These are phyloP conservation scores for Hysterangium stoloniferum DNA, from an alignment of 768 basidiomycete species.

Conservation along the genomic window DNA sequence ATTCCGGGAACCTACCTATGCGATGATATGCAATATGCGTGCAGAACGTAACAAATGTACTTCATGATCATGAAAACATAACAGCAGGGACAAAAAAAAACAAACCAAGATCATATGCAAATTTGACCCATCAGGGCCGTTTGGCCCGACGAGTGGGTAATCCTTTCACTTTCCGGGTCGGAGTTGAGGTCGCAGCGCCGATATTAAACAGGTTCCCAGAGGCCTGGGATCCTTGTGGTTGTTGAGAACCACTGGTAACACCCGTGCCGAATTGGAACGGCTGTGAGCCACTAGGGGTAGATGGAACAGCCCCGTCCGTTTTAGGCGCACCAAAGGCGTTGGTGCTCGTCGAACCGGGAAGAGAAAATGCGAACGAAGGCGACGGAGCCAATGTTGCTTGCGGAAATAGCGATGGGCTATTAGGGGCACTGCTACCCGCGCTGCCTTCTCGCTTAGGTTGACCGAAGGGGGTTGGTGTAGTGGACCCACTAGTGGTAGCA, in stretches of 20 bases:
- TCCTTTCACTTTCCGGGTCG: constrained; percentile 7
- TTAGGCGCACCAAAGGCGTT: not conserved
- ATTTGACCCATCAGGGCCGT: constrained; percentile 7
- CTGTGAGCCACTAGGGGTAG: constrained; percentile 2
- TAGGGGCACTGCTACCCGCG: constrained; percentile 1
- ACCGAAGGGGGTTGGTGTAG: constrained; percentile 34
- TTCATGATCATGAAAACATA: constrained; percentile 1
- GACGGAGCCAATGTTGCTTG: not conserved
- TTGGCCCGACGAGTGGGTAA: constrained; percentile 7
- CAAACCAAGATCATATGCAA: too few relatives aligned
- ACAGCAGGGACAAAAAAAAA: too few relatives aligned
- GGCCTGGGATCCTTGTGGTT: not conserved
- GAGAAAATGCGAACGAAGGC: constrained; percentile 4
- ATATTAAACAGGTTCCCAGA: not conserved
- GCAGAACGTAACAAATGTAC: not conserved
- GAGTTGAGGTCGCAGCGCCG: not conserved
- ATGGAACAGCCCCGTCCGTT: not conserved
- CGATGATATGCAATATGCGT: constrained; percentile 9
- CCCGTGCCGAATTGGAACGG: constrained; percentile 10
- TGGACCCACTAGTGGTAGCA: constrained; percentile 25
- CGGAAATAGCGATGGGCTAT: constrained; percentile 7
- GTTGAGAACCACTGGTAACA: not conserved
- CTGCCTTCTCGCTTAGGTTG: constrained; percentile 19
- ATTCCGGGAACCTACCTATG: constrained; percentile 6
- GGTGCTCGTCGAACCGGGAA: not conserved